Evolutionary conservation across 176 grass and related monocot species (phyloP).

Genomic region (Oryza meyeriana): DNA sequence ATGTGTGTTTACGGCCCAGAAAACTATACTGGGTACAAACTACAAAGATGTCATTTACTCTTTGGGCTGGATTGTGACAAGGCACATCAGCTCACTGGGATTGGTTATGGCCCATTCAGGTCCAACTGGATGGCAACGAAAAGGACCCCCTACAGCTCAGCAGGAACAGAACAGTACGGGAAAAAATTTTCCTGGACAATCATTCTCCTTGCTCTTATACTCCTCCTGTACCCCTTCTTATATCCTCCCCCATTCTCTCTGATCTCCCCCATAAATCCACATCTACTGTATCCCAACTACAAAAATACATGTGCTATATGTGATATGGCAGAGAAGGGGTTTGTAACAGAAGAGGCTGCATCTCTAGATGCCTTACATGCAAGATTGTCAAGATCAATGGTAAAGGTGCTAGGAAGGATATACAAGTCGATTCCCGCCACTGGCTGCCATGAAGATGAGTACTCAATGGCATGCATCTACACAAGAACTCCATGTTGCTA

Average conservation of each 20-base stretch:
- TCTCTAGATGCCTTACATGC: not conserved
- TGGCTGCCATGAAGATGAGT: not conserved
- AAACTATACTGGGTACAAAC: not conserved
- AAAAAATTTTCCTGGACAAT: not conserved
- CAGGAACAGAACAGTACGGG: not conserved
- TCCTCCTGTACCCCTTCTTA: not conserved
- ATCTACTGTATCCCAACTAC: not conserved
- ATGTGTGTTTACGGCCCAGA: not conserved
- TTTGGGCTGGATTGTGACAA: not conserved
- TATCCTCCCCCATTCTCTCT: not conserved
- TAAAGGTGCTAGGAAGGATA: not conserved
- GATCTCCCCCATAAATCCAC: not conserved
- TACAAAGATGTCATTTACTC: not conserved
- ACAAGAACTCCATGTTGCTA: not conserved
- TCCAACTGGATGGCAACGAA: no score
- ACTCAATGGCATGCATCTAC: constrained; percentile 17
- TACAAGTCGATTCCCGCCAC: not conserved
- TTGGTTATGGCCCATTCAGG: not conserved
- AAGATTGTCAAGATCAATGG: not conserved
- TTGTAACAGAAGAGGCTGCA: not conserved
- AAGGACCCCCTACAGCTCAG: not conserved
- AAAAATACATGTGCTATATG: not conserved
- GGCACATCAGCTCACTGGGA: not conserved
- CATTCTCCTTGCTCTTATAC: not conserved
- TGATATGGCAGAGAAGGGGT: not conserved